phyloP scores from a whole-genome alignment of 108 stramenopile species.

The Cyclostephanos tholiformis region DNA sequence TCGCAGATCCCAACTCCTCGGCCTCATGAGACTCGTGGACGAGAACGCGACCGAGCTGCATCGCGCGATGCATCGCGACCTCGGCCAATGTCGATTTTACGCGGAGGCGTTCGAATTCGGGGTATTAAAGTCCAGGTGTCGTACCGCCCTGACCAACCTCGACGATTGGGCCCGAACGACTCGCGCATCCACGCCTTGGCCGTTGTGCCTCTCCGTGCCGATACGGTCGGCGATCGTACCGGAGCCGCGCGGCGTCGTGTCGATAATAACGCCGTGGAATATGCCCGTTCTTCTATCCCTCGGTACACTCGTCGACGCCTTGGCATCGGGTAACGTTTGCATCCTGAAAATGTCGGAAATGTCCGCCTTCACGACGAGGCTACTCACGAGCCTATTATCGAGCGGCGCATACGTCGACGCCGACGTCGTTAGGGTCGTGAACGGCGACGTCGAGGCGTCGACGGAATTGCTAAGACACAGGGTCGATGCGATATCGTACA shows the following conservation, averaged over 20 bases:
- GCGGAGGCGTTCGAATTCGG: conserved; percentile 12
- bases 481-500: conserved; percentile 88
- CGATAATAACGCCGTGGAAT: conserved; percentile 87
- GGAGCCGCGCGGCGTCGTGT: conserved; percentile 24
- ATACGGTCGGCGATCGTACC: background rate
- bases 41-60: conserved; percentile 8
- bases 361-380: conserved; percentile 31
- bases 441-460: conserved; percentile 70
- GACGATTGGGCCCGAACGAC: conserved; percentile 1
- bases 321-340: conserved; percentile 86
- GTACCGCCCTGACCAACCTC: conserved; percentile 6
- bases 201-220: conserved; percentile 21
- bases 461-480: conserved; percentile 58
- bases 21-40: conserved; percentile 8
- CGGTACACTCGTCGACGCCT: conserved; percentile 58
- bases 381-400: conserved; percentile 52
- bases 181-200: conserved; percentile 1
- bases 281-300: conserved; percentile 73
- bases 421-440: conserved; percentile 60
- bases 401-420: conserved; percentile 68
- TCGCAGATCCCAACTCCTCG: conserved; percentile 23
- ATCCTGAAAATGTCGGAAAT: conserved; percentile 87
- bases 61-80: background rate
- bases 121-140: background rate
- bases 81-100: conserved; percentile 15